Conservation (phyloP, 2,329 filamentous ascomycete genomes). For the Sphaerulina populicola region DNA sequence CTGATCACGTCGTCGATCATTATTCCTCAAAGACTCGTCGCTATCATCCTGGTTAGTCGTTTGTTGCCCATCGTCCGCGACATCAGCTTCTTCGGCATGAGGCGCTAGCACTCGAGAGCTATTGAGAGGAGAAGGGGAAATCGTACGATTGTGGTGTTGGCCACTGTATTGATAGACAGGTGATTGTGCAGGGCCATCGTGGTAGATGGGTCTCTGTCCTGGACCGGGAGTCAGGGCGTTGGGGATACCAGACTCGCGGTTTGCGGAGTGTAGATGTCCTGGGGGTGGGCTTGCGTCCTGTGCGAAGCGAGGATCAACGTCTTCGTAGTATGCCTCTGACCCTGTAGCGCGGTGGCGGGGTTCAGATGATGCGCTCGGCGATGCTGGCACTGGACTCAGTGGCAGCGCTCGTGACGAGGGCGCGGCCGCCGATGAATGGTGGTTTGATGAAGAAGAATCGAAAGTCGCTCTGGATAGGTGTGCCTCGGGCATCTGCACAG, state of each 20-base stretch:
- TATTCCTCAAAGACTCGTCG: constrained; percentile 13
- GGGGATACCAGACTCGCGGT: constrained; percentile 19
- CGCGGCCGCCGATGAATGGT: constrained; percentile 14
- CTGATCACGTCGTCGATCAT: neutral
- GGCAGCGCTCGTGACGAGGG: constrained; percentile 19
- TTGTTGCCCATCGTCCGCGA: neutral
- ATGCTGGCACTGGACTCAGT: constrained; percentile 25
- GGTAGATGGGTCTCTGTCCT: constrained; percentile 6
- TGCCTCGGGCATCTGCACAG: constrained; percentile 6
- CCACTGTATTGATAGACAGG: constrained; percentile 5
- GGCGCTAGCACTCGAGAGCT: constrained; percentile 11
- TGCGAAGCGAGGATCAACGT: constrained; percentile 81
- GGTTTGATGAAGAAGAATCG: constrained; percentile 10
- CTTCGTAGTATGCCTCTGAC: constrained; percentile 71
- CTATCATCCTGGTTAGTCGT: constrained; percentile 17
- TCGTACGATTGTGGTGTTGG: constrained; percentile 11
- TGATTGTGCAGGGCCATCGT: constrained; percentile 6
- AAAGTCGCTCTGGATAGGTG: constrained; percentile 12
- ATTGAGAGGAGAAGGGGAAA: constrained; percentile 11
- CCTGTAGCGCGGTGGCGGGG: constrained; percentile 28
- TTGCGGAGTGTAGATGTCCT: constrained; percentile 1
- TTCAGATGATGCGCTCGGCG: constrained; percentile 15
- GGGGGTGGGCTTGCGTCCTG: constrained; percentile 34
- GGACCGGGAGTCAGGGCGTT: constrained; percentile 21
- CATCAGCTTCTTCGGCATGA: constrained; percentile 11